A percentile compares a stretch with the other conserved stretches of the same genome.
These are phyloP conservation scores for Coprinellus micaceus DNA, from an alignment of 768 basidiomycete species.

Conservation along the genomic window DNA sequence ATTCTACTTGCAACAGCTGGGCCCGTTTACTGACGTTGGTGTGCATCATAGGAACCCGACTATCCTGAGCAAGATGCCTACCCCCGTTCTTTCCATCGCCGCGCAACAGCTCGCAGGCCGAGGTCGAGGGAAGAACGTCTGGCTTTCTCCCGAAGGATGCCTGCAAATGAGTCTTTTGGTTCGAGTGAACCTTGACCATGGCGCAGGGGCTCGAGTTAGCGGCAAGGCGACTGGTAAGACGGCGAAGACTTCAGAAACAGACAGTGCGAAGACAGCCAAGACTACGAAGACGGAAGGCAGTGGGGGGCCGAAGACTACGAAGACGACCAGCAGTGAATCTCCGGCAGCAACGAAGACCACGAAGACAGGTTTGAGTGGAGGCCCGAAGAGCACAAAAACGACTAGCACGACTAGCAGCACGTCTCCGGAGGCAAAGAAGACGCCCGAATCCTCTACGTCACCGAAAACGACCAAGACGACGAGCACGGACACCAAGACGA, in stretches of 20 bases:
- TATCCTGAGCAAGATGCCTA: conserved; percentile 63
- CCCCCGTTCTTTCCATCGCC: conserved; percentile 80
- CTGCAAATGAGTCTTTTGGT: conserved; percentile 79
- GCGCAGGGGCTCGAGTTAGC: conserved; percentile 15
- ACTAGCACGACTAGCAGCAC: not conserved
- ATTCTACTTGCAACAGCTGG: conserved; percentile 1
- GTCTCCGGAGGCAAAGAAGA: not conserved
- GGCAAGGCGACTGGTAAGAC: not conserved
- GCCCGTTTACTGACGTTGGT: conserved; percentile 2
- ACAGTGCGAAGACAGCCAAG: not conserved
- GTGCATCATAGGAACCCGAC: conserved; percentile 60
- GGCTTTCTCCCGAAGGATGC: conserved; percentile 91
- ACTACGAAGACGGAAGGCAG: not conserved
- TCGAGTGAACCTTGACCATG: conserved; percentile 43
- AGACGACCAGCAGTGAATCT: not conserved
- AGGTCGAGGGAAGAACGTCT: conserved; percentile 84
- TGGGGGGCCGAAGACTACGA: not conserved
- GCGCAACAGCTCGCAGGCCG: conserved; percentile 85
- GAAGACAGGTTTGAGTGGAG: not conserved
- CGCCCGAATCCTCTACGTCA: not conserved
- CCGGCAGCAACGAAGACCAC: not conserved
- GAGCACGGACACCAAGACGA: not conserved
- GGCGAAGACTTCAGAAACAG: not conserved
- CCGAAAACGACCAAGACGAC: not conserved
- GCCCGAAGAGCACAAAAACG: not conserved